Base-by-base conservation (phyloP, 306 rosid genomes). In the Elaeagnus macrophylla region DNA sequence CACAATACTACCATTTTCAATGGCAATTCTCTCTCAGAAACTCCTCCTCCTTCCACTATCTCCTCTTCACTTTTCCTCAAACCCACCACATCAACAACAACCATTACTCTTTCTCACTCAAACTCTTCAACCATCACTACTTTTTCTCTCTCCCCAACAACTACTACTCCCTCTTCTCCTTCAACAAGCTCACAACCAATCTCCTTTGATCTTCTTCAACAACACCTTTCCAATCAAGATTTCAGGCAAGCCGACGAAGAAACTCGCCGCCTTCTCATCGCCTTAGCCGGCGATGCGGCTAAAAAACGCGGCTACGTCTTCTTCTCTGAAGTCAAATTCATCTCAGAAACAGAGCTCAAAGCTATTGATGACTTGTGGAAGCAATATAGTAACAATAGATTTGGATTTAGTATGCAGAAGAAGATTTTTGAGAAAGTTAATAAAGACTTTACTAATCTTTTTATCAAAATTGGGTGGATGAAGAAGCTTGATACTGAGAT, bases 401-500 rank as follows among this genome's bases (percentile, higher is more conserved):
- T 87, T 47, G 96, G 99, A 1, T 91, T 84, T 81, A 87, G 95
- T 35, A 81, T 82, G 8, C 99, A 91, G 63, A 91, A 77, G 77
- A 81, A 39, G 63, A 72, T 91, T 15, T 79, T 74, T 25, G 67
- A 67, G 20, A 91, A 84, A 63, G 68, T 48, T 17, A 53, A 69
- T 5, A 51, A 39, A 7, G 99, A 91, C 48, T 91, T 84, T 83
- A 76, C 94, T 20, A 80, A 70, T 36, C 75, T 91, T 61, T 91
- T 91, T 68, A 45, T 82, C 74, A 87, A 73, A 51, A 60, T 84
- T 35, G 89, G 96, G 57, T 91, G 99, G 99, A 87, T 91, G 99
- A 91, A 91, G 93, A 86, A 82, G 68, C 96, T 91, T 6, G 89
- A 87, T 51, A 86, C 99, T 0, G 96, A 91, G 58, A 62, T 91